A percentile compares a stretch with the other conserved stretches of the same genome.
Conservation (phyloP, 139 green algal species). For the Ettlia oleoabundans region DNA sequence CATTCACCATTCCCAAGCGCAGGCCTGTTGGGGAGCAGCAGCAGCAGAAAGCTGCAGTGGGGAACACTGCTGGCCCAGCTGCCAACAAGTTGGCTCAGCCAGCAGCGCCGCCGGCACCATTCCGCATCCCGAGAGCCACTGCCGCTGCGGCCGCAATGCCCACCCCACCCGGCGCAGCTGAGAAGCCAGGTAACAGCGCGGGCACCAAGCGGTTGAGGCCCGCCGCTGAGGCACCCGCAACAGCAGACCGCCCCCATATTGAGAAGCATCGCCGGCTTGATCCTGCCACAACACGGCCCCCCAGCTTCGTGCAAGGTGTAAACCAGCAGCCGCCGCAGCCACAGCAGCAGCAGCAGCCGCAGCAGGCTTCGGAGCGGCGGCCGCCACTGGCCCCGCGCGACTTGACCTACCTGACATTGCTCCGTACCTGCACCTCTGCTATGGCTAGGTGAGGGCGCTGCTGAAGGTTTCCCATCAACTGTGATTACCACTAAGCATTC, state of each 20-base stretch:
- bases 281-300: neutral
- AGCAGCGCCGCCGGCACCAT: neutral
- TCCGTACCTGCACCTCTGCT: neutral
- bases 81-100: neutral
- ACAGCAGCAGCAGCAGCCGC: neutral
- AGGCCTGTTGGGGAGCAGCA: neutral
- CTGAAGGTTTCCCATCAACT: neutral
- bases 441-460: neutral
- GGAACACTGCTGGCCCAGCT: too few species aligned
- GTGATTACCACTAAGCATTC: too few species aligned
- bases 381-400: neutral
- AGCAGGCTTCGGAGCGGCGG: neutral
- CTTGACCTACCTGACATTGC: neutral
- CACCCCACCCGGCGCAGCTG: neutral
- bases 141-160: neutral
- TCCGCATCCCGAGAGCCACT: constrained; percentile 19
- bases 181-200: neutral
- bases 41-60: neutral
- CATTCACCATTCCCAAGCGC: constrained; percentile 26
- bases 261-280: neutral
- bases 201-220: too few species aligned
- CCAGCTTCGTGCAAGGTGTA: too few species aligned
- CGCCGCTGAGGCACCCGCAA: too few species aligned
- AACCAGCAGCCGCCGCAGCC: too few species aligned
- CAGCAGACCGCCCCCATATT: too few species aligned